Evolutionary conservation across 1,284 basidiomycete genomes (phyloP).

Genomic region (Cutaneotrichosporon sp.): DNA sequence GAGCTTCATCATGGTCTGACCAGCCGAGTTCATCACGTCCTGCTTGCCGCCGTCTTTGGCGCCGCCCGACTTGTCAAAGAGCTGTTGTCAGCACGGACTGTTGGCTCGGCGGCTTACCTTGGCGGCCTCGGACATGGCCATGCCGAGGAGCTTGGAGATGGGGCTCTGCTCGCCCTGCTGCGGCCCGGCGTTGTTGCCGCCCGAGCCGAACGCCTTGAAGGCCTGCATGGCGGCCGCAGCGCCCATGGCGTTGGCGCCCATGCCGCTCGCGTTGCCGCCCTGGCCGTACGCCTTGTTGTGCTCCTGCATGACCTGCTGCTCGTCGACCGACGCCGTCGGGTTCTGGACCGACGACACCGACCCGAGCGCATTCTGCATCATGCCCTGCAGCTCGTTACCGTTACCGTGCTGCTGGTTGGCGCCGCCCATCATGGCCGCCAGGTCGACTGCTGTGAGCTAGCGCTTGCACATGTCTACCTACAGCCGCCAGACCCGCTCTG

Average conservation of each 20-base stretch:
- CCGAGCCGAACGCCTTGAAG: slow-evolving; percentile 54
- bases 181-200: slow-evolving; percentile 19
- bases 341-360: slow-evolving; percentile 35
- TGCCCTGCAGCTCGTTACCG: slow-evolving; percentile 33
- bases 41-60: slow-evolving; percentile 64
- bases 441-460: slow-evolving; percentile 39
- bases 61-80: slow-evolving; percentile 67
- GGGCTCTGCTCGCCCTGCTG: slow-evolving; percentile 47
- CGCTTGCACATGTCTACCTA: background rate
- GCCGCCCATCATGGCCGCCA: slow-evolving; percentile 32
- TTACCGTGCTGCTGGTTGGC: slow-evolving; percentile 41
- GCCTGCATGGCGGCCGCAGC: slow-evolving; percentile 68
- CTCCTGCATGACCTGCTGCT: slow-evolving; percentile 57
- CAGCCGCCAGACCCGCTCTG: slow-evolving; percentile 1
- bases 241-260: slow-evolving; percentile 61
- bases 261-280: slow-evolving; percentile 49
- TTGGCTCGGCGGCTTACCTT: slow-evolving; percentile 24
- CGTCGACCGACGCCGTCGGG: slow-evolving; percentile 48
- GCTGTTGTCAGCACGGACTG: slow-evolving; percentile 42
- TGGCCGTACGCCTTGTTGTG: slow-evolving; percentile 54
- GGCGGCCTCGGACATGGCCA: slow-evolving; percentile 68
- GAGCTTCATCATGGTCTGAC: slow-evolving; percentile 76
- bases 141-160: slow-evolving; percentile 60
- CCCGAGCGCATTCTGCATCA: slow-evolving; percentile 32
- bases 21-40: slow-evolving; percentile 72